A percentile compares a stretch with the other conserved stretches of the same genome.
phyloP scores from a whole-genome alignment of 208 protist genomes.

The Leptomonas pyrrhocoris region DNA sequence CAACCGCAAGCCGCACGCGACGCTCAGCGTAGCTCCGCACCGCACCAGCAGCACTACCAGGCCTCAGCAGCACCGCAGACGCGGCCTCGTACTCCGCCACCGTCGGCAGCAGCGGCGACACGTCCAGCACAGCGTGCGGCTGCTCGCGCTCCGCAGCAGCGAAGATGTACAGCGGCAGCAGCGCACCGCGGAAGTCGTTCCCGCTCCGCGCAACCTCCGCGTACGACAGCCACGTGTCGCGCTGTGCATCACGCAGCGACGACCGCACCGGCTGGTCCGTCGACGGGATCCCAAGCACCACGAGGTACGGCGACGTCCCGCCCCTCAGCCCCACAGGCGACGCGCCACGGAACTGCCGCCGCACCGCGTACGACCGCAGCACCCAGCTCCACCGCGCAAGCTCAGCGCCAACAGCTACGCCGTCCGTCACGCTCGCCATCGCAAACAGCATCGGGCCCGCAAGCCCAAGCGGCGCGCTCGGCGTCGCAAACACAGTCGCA shows the following conservation, averaged over 20 bases:
- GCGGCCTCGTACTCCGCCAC: conserved; percentile 17
- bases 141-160: conserved; percentile 10
- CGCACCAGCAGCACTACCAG: background rate
- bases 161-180: conserved; percentile 20
- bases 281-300: conserved; percentile 16
- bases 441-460: conserved; percentile 22
- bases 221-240: conserved; percentile 4
- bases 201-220: conserved; percentile 2
- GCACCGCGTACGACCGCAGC: conserved; percentile 1
- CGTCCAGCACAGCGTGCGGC: background rate
- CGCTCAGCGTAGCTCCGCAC: background rate
- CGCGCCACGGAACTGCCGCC: conserved; percentile 15
- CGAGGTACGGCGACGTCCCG: conserved; percentile 18
- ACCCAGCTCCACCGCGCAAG: conserved; percentile 17
- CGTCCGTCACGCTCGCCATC: conserved; percentile 31
- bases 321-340: conserved; percentile 1
- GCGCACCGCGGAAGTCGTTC: conserved; percentile 14
- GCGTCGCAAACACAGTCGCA: conserved; percentile 7
- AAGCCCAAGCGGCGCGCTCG: conserved; percentile 10
- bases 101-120: conserved; percentile 16
- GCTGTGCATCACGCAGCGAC: conserved; percentile 10
- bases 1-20: background rate
- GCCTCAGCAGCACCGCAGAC: background rate
- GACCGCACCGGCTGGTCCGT: conserved; percentile 7
- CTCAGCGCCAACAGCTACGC: conserved; percentile 15